These are phyloP conservation scores for Coniosporium apollinis DNA, from an alignment of 495 filamentous ascomycete species.

Conservation along the genomic window DNA sequence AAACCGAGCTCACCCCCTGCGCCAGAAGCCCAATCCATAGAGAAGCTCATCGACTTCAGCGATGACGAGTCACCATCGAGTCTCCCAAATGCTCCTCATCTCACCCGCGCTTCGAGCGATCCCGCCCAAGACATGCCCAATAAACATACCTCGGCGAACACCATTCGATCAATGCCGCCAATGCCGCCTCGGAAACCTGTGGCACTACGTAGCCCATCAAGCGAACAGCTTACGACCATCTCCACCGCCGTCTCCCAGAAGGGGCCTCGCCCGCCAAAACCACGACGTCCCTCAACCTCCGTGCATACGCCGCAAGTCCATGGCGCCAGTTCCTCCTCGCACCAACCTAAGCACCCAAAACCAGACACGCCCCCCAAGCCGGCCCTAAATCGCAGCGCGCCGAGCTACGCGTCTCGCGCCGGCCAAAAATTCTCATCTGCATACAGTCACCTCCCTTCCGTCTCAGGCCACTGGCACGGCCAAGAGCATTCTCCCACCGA, in stretches of 20 bases:
- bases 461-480: slow-evolving; percentile 11
- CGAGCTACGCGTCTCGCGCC: slow-evolving; percentile 19
- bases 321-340: slow-evolving; percentile 1
- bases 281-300: slow-evolving; percentile 10
- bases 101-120: slow-evolving; percentile 4
- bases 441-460: slow-evolving; percentile 32
- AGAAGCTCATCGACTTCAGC: slow-evolving; percentile 21
- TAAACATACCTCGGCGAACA: slow-evolving; percentile 5
- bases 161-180: slow-evolving; percentile 12
- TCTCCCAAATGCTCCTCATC: background rate
- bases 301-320: slow-evolving; percentile 4
- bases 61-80: slow-evolving; percentile 11
- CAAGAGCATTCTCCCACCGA: no score
- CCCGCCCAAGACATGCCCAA: slow-evolving; percentile 3
- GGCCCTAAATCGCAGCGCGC: slow-evolving; percentile 7
- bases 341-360: background rate
- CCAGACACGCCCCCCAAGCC: slow-evolving; percentile 8
- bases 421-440: slow-evolving; percentile 26
- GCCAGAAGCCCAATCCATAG: slow-evolving; percentile 4
- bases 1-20: slow-evolving; percentile 7
- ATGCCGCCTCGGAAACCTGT: slow-evolving; percentile 20
- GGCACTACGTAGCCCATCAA: slow-evolving; percentile 18
- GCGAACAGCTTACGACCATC: background rate
- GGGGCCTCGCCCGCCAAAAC: slow-evolving; percentile 20
- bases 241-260: background rate